Percentiles rank a stretch among this genome's conserved stretches.
Conservation (phyloP, 164 flowering plant species). For the Dillenia turbinata region DNA sequence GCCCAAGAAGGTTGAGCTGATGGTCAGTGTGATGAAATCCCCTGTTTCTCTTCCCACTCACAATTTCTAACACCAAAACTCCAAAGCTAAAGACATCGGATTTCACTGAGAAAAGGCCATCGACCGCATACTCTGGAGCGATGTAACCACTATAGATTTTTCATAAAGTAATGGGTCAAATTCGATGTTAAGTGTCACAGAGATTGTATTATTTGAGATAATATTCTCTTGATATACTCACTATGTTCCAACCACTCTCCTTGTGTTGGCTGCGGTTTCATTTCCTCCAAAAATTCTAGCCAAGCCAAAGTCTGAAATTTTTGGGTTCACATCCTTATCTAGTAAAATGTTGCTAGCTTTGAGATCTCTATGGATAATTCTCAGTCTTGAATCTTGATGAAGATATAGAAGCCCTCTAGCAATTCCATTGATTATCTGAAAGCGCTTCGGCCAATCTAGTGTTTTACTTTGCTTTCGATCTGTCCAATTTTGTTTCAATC, state of each 20-base stretch:
- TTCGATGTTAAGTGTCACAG: not conserved
- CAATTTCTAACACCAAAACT: slow-evolving; percentile 44
- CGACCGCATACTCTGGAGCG: slow-evolving; percentile 53
- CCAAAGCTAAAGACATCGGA: slow-evolving; percentile 64
- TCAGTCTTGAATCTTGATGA: slow-evolving; percentile 38
- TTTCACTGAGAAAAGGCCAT: slow-evolving; percentile 45
- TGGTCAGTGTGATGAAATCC: slow-evolving; percentile 25
- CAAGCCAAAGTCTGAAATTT: slow-evolving; percentile 52
- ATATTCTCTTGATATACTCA: slow-evolving; percentile 12
- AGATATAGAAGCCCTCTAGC: slow-evolving; percentile 48
- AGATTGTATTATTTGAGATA: not conserved
- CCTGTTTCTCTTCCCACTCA: slow-evolving; percentile 47
- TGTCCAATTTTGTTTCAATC: slow-evolving; percentile 5
- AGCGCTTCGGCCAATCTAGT: slow-evolving; percentile 37
- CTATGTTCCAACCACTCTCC: slow-evolving; percentile 47
- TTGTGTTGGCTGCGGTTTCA: slow-evolving; percentile 30
- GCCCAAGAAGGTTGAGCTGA: slow-evolving; percentile 38
- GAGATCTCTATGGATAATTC: slow-evolving; percentile 44
- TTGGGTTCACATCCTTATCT: slow-evolving; percentile 38
- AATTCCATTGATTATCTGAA: slow-evolving; percentile 30
- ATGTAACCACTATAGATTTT: slow-evolving; percentile 47
- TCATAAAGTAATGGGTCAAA: not conserved
- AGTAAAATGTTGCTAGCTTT: slow-evolving; percentile 41
- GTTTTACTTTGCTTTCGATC: slow-evolving; percentile 19
- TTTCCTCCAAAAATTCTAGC: slow-evolving; percentile 40